Percentiles rank a stretch among this genome's conserved stretches.
phyloP scores from a whole-genome alignment of 2,329 filamentous ascomycete genomes.

The Sphaerostilbella broomeana region DNA sequence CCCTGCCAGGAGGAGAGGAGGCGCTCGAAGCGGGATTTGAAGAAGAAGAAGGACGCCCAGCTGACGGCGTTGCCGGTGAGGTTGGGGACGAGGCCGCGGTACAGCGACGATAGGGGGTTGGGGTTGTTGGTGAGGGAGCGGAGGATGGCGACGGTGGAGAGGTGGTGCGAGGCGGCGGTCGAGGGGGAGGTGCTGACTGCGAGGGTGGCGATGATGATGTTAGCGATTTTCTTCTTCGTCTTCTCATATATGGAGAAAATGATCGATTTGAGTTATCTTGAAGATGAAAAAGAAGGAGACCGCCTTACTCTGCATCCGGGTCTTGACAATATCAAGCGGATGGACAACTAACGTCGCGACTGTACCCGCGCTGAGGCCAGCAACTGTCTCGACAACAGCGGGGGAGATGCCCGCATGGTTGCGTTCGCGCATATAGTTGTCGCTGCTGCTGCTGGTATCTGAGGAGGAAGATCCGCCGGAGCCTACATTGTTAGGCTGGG shows the following conservation, averaged over 20 bases:
- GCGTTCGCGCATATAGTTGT: conserved; percentile 39
- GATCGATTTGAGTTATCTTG: too few relatives aligned
- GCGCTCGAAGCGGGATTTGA: conserved; percentile 52
- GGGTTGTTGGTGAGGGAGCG: conserved; percentile 43
- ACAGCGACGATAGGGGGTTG: conserved; percentile 62
- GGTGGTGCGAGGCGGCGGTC: conserved; percentile 31
- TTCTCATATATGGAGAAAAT: too few relatives aligned
- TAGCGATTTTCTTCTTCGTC: background rate
- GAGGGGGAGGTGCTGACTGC: conserved; percentile 45
- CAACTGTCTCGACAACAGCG: conserved; percentile 77
- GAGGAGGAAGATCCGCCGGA: too few relatives aligned
- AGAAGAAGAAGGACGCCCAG: conserved; percentile 90
- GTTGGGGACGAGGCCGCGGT: conserved; percentile 85
- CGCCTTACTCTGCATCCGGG: conserved; percentile 72
- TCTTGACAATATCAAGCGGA: conserved; percentile 94
- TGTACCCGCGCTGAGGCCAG: conserved; percentile 83
- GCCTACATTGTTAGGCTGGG: conserved; percentile 21
- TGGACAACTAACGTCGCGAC: conserved; percentile 82
- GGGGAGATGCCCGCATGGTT: conserved; percentile 59
- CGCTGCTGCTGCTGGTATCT: too few relatives aligned
- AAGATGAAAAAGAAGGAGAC: background rate
- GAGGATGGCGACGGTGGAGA: conserved; percentile 47
- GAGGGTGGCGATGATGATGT: background rate
- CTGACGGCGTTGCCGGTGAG: conserved; percentile 82
- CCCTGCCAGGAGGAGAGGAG: conserved; percentile 29